Percentiles rank a stretch among this genome's conserved stretches.
These are phyloP conservation scores for Iris macrosiphon DNA, from an alignment of 106 monocot species.

Conservation along the genomic window DNA sequence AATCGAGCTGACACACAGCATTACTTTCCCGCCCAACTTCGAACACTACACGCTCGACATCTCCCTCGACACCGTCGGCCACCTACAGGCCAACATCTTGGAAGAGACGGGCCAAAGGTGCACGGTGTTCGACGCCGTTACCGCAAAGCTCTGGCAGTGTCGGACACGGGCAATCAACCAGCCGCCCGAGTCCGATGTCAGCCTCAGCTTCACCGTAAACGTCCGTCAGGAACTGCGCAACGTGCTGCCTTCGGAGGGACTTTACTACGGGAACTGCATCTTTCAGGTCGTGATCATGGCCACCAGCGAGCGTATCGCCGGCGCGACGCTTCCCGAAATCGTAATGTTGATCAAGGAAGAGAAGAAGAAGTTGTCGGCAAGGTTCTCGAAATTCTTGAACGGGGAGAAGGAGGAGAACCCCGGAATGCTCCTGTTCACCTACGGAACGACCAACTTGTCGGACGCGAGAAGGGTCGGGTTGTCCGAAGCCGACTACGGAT, in stretches of 20 bases:
- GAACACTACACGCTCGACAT: slow-evolving; percentile 4
- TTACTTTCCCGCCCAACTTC: no score
- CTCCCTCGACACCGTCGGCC: background rate
- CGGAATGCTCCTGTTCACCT: slow-evolving; percentile 15
- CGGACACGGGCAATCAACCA: background rate
- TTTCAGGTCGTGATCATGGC: slow-evolving; percentile 25
- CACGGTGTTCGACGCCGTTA: slow-evolving; percentile 10
- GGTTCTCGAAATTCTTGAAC: slow-evolving; percentile 30
- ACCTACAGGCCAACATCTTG: slow-evolving; percentile 9
- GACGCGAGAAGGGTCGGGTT: slow-evolving; percentile 50
- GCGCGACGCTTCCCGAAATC: slow-evolving; percentile 17
- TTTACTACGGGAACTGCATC: slow-evolving; percentile 48
- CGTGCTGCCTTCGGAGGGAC: background rate
- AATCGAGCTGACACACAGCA: background rate
- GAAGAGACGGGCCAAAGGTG: background rate
- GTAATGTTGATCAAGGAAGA: slow-evolving; percentile 33
- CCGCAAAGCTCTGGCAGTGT: slow-evolving; percentile 15
- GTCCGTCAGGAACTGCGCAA: background rate
- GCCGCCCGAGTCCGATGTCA: background rate
- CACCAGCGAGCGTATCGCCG: background rate
- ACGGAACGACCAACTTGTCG: slow-evolving; percentile 26
- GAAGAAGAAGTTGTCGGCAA: slow-evolving; percentile 23
- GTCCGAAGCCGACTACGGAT: slow-evolving; percentile 42
- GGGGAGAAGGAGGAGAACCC: slow-evolving; percentile 34
- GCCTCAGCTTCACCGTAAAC: background rate